Evolutionary conservation across 2,329 filamentous ascomycete genomes (phyloP).

Genomic region (Trichoderma koningii): DNA sequence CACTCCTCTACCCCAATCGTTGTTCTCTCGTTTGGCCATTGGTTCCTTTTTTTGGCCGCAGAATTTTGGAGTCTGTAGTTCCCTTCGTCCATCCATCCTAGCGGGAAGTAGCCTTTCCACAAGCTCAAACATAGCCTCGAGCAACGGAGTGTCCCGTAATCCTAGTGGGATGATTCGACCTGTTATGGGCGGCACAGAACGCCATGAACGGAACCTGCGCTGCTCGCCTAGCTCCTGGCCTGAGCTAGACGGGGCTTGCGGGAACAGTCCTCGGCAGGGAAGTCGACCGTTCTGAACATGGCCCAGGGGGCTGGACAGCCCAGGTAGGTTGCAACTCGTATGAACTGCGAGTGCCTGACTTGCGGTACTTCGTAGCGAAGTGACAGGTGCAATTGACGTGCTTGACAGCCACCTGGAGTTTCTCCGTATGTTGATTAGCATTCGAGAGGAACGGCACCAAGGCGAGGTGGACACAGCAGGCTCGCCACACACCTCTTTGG

Average conservation of each 20-base stretch:
- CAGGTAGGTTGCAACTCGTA: no score
- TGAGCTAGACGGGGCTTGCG: constrained; percentile 6
- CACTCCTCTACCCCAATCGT: constrained; percentile 20
- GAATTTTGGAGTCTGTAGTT: background rate
- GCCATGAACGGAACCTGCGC: background rate
- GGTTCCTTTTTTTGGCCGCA: constrained; percentile 17
- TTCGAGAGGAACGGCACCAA: background rate
- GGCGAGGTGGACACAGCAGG: background rate
- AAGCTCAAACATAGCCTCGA: constrained; percentile 6
- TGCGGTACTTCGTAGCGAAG: background rate
- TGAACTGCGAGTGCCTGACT: no score
- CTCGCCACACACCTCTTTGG: background rate
- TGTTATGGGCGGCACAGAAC: background rate
- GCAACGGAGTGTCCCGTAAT: constrained; percentile 5
- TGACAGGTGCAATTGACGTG: background rate
- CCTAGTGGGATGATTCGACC: background rate
- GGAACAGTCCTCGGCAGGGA: constrained; percentile 11
- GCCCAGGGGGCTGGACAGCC: background rate
- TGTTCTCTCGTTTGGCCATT: constrained; percentile 14
- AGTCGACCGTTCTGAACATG: background rate
- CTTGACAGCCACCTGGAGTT: background rate
- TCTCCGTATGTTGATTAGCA: background rate
- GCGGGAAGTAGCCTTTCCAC: background rate
- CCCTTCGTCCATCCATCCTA: constrained; percentile 19
- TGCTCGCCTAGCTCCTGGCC: constrained; percentile 13